phyloP scores from a whole-genome alignment of 805 yeast species.

The Yarrowia bubula region DNA sequence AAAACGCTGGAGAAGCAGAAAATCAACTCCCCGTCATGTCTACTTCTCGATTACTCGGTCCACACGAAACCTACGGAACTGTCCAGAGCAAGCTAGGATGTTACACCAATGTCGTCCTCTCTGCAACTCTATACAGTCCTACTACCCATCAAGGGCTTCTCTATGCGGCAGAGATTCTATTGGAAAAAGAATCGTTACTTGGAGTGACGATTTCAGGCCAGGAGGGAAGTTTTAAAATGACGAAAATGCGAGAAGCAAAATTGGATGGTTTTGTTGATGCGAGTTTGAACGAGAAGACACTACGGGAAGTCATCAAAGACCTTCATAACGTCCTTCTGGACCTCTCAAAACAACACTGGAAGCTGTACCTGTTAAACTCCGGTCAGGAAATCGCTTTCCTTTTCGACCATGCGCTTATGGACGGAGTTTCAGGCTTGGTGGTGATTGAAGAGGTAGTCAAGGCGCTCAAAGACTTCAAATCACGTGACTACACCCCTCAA shows the following conservation, averaged over 20 bases:
- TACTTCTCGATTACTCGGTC: neutral
- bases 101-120: constrained; percentile 1
- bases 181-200: neutral
- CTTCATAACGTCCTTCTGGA: neutral
- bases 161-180: neutral
- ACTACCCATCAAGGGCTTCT: neutral
- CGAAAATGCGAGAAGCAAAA: neutral
- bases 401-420: constrained; percentile 33
- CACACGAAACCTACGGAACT: constrained; percentile 6
- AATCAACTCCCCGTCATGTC: neutral
- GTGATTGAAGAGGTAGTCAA: neutral
- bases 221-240: neutral
- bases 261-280: neutral
- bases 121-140: neutral
- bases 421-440: constrained; percentile 32
- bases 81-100: neutral
- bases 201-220: neutral
- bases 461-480: neutral
- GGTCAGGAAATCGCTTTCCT: constrained; percentile 28
- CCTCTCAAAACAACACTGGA: constrained; percentile 31
- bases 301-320: neutral
- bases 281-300: neutral
- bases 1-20: no score
- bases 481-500: neutral
- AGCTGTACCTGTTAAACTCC: constrained; percentile 27